Evolutionary conservation across 1,284 basidiomycete species (phyloP).

Genomic region (Sphaerobolus stellatus): DNA sequence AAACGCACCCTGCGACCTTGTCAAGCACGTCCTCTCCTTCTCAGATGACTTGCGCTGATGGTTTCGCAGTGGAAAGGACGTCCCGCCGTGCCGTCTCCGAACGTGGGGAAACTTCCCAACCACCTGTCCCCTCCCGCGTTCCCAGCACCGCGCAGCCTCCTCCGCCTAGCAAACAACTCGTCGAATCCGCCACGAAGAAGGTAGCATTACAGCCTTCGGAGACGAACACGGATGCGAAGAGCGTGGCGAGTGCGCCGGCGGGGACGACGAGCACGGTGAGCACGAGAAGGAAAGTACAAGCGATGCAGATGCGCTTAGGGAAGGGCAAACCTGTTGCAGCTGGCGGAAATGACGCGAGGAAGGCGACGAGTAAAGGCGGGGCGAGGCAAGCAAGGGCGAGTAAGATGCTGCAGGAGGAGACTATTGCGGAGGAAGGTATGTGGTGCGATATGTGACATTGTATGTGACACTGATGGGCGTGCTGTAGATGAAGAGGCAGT

Average conservation of each 20-base stretch:
- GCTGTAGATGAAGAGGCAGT: background rate
- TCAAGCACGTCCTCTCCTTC: background rate
- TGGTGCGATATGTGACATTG: too few species aligned
- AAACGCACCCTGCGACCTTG: conserved; percentile 6
- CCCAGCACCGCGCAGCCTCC: background rate
- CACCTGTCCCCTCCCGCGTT: background rate
- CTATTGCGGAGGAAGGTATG: conserved; percentile 57
- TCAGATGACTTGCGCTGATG: background rate
- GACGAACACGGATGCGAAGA: conserved; percentile 9
- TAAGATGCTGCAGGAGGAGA: conserved; percentile 50
- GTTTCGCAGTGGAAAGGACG: conserved; percentile 3
- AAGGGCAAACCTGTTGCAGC: conserved; percentile 66
- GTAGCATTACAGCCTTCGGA: conserved; percentile 6
- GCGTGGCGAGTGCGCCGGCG: background rate
- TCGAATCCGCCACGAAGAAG: conserved; percentile 5
- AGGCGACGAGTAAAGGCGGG: conserved; percentile 51
- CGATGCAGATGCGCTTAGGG: conserved; percentile 64
- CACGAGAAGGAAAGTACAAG: conserved; percentile 58
- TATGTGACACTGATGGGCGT: background rate
- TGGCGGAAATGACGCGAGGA: conserved; percentile 61
- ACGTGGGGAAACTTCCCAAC: background rate
- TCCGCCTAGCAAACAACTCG: conserved; percentile 2
- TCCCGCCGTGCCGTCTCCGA: background rate
- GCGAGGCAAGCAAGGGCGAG: conserved; percentile 48
- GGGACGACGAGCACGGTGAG: background rate